Conservation (phyloP, 345 rosid species). For the Kandelia obovata region DNA sequence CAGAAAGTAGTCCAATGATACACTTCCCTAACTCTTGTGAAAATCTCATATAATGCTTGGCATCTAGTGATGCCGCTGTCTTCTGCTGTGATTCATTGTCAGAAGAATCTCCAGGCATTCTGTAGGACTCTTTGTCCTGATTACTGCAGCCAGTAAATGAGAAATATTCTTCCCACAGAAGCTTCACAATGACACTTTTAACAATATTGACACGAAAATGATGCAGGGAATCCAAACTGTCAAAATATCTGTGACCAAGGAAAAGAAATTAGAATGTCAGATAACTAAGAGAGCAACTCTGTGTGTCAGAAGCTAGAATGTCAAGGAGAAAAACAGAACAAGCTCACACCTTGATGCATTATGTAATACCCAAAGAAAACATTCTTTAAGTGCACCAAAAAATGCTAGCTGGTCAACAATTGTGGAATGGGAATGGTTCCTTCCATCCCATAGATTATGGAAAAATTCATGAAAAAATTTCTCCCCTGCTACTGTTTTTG, state of each 20-base stretch:
- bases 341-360: constrained; percentile 62
- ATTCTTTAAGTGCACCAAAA: constrained; percentile 67
- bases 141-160: constrained; percentile 24
- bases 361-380: constrained; percentile 76
- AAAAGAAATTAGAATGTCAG: neutral
- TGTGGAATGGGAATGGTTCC: constrained; percentile 50
- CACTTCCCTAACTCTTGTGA: constrained; percentile 75
- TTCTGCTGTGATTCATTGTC: constrained; percentile 34
- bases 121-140: constrained; percentile 27
- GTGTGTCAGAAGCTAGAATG: constrained; percentile 10
- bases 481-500: constrained; percentile 52
- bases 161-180: constrained; percentile 71
- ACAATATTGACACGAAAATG: constrained; percentile 52
- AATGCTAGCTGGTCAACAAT: constrained; percentile 49
- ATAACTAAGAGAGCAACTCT: constrained; percentile 7
- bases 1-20: constrained; percentile 70
- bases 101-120: constrained; percentile 21
- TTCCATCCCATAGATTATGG: constrained; percentile 76
- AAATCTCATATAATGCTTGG: constrained; percentile 37
- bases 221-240: constrained; percentile 40
- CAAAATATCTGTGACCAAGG: constrained; percentile 46
- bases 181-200: constrained; percentile 60
- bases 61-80: constrained; percentile 31
- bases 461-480: constrained; percentile 69
- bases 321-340: constrained; percentile 4